Percentiles rank a stretch among this genome's conserved stretches.
Evolutionary conservation across 2,329 filamentous ascomycete species (phyloP).

Genomic region (Colletotrichum cereale): DNA sequence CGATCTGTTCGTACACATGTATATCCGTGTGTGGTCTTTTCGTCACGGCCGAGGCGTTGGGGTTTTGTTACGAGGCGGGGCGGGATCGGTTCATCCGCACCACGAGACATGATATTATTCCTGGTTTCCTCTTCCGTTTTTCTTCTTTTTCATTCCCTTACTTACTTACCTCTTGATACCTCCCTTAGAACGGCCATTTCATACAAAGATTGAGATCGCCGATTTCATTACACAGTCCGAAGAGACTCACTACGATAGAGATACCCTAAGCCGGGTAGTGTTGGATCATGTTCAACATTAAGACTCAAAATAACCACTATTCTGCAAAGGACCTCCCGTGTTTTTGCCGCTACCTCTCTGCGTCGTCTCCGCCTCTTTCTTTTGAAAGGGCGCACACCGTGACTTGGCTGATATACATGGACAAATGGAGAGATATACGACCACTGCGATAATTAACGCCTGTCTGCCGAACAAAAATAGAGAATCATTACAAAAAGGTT

Average conservation of each 20-base stretch:
- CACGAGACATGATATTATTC: constrained; percentile 32
- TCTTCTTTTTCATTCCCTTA: not conserved
- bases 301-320: constrained; percentile 26
- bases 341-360: constrained; percentile 10
- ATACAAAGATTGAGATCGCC: not conserved
- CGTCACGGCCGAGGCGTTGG: constrained; percentile 35
- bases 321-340: constrained; percentile 20
- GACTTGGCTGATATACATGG: constrained; percentile 17
- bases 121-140: constrained; percentile 1
- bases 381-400: not conserved
- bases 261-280: constrained; percentile 19
- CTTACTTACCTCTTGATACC: constrained; percentile 19
- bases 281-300: constrained; percentile 37
- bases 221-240: constrained; percentile 14
- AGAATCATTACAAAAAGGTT: not conserved
- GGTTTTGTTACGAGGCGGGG: constrained; percentile 10
- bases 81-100: constrained; percentile 7
- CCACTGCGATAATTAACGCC: not conserved
- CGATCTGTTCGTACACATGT: constrained; percentile 17
- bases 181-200: constrained; percentile 8
- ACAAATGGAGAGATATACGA: constrained; percentile 6
- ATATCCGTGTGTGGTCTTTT: constrained; percentile 24
- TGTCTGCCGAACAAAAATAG: not conserved
- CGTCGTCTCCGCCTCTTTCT: not conserved
- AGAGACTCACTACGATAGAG: constrained; percentile 20